A percentile compares a stretch with the other conserved stretches of the same genome.
Evolutionary conservation across 768 basidiomycete genomes (phyloP).

Genomic region (Auricularia heimuer): DNA sequence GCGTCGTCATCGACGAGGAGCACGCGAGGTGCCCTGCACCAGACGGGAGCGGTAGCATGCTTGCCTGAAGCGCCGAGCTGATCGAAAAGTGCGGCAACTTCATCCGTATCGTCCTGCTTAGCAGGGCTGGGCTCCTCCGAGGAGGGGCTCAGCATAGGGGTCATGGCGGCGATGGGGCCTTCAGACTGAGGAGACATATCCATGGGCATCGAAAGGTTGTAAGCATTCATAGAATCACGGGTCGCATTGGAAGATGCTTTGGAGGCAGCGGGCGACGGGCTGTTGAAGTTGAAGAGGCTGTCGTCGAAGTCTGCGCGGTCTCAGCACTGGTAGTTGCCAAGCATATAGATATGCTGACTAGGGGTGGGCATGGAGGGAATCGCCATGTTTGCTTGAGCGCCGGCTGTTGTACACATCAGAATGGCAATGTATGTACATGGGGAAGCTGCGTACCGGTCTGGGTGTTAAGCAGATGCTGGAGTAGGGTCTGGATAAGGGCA

Average conservation of each 20-base stretch:
- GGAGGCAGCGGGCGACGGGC: neutral
- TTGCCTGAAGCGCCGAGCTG: neutral
- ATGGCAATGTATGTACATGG: neutral
- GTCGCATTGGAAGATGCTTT: neutral
- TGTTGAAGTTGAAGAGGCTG: neutral
- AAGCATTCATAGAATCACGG: neutral
- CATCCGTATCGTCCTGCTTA: neutral
- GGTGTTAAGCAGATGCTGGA: conserved; percentile 57
- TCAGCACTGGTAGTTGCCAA: neutral
- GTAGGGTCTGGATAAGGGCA: conserved; percentile 67
- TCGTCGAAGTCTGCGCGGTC: neutral
- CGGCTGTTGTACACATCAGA: neutral
- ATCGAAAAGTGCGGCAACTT: neutral
- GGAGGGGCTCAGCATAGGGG: neutral
- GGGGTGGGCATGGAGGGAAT: neutral
- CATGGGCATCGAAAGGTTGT: neutral
- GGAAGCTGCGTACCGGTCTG: neutral
- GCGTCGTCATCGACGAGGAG: conserved; percentile 93
- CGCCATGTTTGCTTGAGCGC: neutral
- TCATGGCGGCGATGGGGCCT: neutral
- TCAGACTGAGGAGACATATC: neutral
- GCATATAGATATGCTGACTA: neutral
- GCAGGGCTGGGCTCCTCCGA: neutral
- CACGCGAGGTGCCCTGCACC: conserved; percentile 86
- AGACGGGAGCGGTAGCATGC: conserved; percentile 66